Evolutionary conservation across 2,329 filamentous ascomycete species (phyloP).

Genomic region (Ilyonectria mors-panacis): DNA sequence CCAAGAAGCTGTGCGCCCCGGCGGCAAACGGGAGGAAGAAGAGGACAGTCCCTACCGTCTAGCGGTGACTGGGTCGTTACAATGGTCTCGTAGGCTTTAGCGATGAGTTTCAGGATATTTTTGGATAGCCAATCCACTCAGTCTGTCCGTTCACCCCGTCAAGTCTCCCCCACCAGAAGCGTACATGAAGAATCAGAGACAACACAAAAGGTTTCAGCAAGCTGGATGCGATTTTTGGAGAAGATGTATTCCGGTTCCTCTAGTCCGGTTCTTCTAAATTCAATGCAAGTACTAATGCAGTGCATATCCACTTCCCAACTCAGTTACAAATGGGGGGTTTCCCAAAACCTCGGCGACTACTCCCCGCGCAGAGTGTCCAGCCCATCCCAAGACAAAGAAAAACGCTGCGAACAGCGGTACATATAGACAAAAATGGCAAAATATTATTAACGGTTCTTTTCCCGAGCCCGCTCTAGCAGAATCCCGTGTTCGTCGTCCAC

Average conservation of each 20-base stretch:
- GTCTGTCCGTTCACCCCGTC: background rate
- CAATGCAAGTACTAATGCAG: slow-evolving; percentile 6
- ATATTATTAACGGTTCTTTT: slow-evolving; percentile 42
- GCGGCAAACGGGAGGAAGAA: slow-evolving; percentile 73
- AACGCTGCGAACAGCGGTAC: slow-evolving; percentile 12
- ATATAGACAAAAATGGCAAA: slow-evolving; percentile 39
- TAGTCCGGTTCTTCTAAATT: slow-evolving; percentile 11
- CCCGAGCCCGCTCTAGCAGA: slow-evolving; percentile 20
- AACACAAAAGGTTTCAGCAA: background rate
- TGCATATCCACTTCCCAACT: background rate
- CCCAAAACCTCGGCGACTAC: background rate
- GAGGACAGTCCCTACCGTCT: slow-evolving; percentile 58
- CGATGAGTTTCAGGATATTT: slow-evolving; percentile 14
- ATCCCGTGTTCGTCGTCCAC: background rate
- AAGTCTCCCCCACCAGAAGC: background rate
- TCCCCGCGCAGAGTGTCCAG: slow-evolving; percentile 3
- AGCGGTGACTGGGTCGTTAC: no score
- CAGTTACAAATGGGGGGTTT: slow-evolving; percentile 12
- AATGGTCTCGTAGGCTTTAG: slow-evolving; percentile 1
- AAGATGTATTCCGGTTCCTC: background rate
- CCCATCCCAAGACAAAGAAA: slow-evolving; percentile 36
- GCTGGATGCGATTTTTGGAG: background rate
- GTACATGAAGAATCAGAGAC: background rate
- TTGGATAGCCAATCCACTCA: slow-evolving; percentile 12
- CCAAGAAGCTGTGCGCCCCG: slow-evolving; percentile 77